Evolutionary conservation across 192 early-diverging fungal genomes (phyloP).

Genomic region (Gryganskiella cystojenkinii): DNA sequence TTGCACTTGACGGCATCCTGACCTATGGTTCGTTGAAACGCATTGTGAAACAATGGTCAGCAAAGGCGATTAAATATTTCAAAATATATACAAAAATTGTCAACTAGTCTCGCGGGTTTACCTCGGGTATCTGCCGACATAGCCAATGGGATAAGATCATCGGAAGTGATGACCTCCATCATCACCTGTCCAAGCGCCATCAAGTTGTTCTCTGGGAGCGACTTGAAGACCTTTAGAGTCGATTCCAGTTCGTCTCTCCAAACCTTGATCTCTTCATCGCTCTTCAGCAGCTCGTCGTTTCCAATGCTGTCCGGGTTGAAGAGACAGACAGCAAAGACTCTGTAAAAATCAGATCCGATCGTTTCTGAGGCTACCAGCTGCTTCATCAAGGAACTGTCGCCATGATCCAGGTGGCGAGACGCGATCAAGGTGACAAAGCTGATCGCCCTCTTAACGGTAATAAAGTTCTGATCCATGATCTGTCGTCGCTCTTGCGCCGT

Average conservation of each 20-base stretch:
- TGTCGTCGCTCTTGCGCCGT: conserved; percentile 12
- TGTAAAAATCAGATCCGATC: conserved; percentile 52
- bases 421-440: conserved; percentile 13
- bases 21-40: conserved; percentile 13
- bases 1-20: conserved; percentile 41
- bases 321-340: conserved; percentile 55
- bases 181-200: conserved; percentile 12
- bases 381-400: conserved; percentile 1
- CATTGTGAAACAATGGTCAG: too few species aligned
- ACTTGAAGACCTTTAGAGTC: conserved; percentile 21
- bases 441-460: conserved; percentile 17
- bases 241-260: conserved; percentile 31
- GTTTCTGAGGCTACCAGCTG: conserved; percentile 24
- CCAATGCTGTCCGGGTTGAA: conserved; percentile 58
- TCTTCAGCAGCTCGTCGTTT: conserved; percentile 40
- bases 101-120: too few species aligned
- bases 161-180: conserved; percentile 13
- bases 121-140: conserved; percentile 22
- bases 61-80: too few species aligned
- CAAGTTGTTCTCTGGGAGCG: background rate
- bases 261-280: conserved; percentile 13
- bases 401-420: conserved; percentile 14
- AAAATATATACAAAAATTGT: background rate
- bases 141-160: conserved; percentile 20
- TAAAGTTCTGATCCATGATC: conserved; percentile 43